phyloP scores from a whole-genome alignment of 2,329 filamentous ascomycete genomes.

The Diaporthe sp. region DNA sequence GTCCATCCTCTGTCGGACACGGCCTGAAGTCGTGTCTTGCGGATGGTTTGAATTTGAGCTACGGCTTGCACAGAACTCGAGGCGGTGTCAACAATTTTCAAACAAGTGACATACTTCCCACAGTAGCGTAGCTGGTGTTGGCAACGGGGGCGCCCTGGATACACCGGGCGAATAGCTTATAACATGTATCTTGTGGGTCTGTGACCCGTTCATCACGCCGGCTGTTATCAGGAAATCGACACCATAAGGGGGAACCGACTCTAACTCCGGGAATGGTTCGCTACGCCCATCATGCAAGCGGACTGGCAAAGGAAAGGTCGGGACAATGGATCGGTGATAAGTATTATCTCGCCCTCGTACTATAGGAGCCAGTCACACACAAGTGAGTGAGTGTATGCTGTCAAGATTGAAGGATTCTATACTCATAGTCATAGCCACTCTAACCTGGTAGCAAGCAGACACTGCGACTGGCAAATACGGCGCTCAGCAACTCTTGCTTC shows the following conservation, averaged over 20 bases:
- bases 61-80: too few species aligned
- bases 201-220: neutral
- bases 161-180: neutral
- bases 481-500: neutral
- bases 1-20: too few species aligned
- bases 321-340: too few species aligned
- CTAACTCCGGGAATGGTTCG: too few species aligned
- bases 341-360: neutral
- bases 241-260: neutral
- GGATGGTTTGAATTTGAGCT: too few species aligned
- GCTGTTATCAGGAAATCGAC: neutral
- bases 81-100: too few species aligned
- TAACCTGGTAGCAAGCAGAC: neutral
- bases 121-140: too few species aligned
- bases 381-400: neutral
- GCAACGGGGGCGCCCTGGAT: too few species aligned
- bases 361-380: neutral
- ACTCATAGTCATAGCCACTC: neutral
- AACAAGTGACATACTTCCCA: too few species aligned
- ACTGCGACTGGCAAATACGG: neutral
- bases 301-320: too few species aligned
- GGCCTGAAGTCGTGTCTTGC: too few species aligned
- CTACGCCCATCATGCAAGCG: too few species aligned
- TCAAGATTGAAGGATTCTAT: constrained; percentile 3
- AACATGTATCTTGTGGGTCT: neutral